Percentiles rank a stretch among this genome's conserved stretches.
These are phyloP conservation scores for Corylus heterophylla DNA, from an alignment of 306 rosid genomes.

Conservation along the genomic window DNA sequence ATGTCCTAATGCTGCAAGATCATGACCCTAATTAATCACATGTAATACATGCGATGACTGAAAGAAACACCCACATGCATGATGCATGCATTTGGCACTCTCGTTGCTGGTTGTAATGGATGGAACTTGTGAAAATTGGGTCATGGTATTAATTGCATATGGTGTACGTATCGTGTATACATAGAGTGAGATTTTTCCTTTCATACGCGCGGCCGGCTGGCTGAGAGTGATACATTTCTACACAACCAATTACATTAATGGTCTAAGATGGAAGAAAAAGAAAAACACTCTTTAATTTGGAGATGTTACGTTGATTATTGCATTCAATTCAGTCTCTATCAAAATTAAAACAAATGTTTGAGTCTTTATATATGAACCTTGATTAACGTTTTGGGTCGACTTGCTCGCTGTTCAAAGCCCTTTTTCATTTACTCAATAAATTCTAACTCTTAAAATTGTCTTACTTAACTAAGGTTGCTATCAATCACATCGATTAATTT, in stretches of 20 bases:
- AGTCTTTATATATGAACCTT: neutral
- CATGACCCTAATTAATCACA: too few relatives aligned
- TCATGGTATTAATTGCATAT: neutral
- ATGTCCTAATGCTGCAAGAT: too few relatives aligned
- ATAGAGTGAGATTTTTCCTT: too few relatives aligned
- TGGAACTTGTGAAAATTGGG: too few relatives aligned
- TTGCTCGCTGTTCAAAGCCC: neutral
- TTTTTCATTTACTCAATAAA: neutral
- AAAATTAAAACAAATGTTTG: constrained; percentile 4
- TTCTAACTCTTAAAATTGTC: constrained; percentile 1
- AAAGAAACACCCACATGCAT: too few relatives aligned
- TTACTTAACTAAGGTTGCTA: neutral
- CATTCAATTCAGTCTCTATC: constrained; percentile 2
- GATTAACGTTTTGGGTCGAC: too few relatives aligned
- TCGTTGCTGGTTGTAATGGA: neutral
- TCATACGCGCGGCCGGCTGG: too few relatives aligned
- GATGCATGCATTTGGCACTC: neutral
- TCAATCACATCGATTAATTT: constrained; percentile 25
- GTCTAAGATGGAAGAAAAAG: neutral
- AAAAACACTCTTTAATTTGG: neutral
- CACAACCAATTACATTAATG: neutral
- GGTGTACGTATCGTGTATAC: neutral
- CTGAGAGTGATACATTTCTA: neutral
- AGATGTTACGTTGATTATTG: neutral
- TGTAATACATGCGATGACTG: too few relatives aligned